These are phyloP conservation scores for Syzygium syzygioides DNA, from an alignment of 441 rosid genomes.

Conservation along the genomic window DNA sequence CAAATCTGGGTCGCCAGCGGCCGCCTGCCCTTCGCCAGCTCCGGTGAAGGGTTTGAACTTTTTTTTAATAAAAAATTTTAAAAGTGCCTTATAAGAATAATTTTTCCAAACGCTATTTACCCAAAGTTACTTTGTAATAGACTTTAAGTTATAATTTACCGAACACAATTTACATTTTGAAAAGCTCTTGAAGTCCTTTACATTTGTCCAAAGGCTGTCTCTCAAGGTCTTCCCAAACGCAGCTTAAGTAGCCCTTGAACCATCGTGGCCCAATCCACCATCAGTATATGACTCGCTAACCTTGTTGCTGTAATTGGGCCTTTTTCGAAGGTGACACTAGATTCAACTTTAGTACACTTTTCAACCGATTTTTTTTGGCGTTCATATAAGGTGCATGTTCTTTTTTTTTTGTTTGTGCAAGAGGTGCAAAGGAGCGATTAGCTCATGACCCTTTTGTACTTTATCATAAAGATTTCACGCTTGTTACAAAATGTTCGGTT, in stretches of 20 bases:
- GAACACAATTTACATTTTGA: too few species aligned
- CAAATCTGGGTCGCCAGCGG: too few species aligned
- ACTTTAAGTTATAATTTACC: too few species aligned
- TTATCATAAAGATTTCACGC: neutral
- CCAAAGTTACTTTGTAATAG: too few species aligned
- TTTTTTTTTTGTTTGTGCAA: too few species aligned
- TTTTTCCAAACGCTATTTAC: too few species aligned
- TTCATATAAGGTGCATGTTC: neutral
- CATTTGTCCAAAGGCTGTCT: fast-evolving
- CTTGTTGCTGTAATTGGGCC: neutral
- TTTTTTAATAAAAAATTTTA: too few species aligned
- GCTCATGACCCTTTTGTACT: neutral
- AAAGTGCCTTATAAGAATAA: too few species aligned
- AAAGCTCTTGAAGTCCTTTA: too few species aligned
- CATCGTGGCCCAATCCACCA: neutral
- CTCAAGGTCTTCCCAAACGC: too few species aligned
- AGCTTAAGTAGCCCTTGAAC: neutral
- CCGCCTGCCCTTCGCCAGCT: too few species aligned
- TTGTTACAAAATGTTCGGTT: fast-evolving
- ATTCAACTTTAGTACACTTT: neutral
- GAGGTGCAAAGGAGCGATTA: neutral
- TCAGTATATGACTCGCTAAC: neutral
- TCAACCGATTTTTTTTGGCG: neutral
- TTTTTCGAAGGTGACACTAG: neutral
- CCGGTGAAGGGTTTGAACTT: too few species aligned